Conservation (phyloP, 2,329 filamentous ascomycete species). For the Diaporthe eres region DNA sequence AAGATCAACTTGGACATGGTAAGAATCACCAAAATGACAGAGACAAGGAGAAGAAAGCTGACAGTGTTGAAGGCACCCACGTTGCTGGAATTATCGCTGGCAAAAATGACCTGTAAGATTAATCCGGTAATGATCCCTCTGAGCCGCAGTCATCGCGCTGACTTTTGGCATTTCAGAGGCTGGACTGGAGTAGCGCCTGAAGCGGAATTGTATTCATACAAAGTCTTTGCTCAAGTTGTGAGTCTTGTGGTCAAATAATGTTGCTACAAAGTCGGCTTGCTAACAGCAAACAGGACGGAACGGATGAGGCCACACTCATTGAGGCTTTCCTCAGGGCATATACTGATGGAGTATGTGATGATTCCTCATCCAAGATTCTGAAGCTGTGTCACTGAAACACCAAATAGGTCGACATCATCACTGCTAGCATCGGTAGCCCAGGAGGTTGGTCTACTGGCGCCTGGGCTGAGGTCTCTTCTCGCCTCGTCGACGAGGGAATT, state of each 20-base stretch:
- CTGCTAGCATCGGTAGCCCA: constrained; percentile 52
- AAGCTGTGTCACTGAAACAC: background rate
- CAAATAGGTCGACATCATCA: constrained; percentile 52
- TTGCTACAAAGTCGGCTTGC: background rate
- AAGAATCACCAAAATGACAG: background rate
- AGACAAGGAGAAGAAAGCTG: background rate
- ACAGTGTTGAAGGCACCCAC: background rate
- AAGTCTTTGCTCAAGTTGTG: constrained; percentile 13
- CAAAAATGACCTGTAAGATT: constrained; percentile 10
- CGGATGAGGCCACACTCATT: constrained; percentile 22
- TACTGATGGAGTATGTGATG: background rate
- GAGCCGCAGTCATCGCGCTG: background rate
- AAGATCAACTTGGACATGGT: constrained; percentile 21
- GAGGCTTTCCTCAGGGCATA: constrained; percentile 18
- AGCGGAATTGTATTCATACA: constrained; percentile 22
- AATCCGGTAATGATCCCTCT: background rate
- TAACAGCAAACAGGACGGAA: background rate
- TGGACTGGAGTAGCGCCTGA: constrained; percentile 24
- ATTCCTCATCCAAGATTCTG: too few species aligned
- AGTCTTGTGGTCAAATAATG: background rate
- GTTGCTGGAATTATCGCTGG: constrained; percentile 22
- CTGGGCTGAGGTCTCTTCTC: constrained; percentile 55
- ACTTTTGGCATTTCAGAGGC: background rate
- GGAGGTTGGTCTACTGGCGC: constrained; percentile 49
- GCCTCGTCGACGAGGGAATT: constrained; percentile 59